These are phyloP conservation scores for Chrysophaeum taylorii DNA, from an alignment of 352 stramenopile species.

Conservation along the genomic window DNA sequence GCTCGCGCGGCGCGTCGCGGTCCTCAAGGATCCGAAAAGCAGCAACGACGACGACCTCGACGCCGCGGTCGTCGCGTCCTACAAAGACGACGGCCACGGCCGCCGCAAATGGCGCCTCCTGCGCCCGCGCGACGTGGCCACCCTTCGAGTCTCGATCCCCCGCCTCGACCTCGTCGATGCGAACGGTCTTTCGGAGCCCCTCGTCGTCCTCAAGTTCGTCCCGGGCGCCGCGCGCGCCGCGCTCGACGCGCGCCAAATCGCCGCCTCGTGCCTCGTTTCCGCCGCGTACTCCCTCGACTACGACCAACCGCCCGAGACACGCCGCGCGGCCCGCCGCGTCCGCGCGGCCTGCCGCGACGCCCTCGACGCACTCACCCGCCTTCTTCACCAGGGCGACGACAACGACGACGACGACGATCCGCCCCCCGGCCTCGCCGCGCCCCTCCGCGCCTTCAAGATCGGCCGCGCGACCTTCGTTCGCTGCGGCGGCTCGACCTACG, in stretches of 20 bases:
- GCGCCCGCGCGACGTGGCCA: neutral
- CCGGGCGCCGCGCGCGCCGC: neutral
- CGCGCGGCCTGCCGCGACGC: slow-evolving; percentile 4
- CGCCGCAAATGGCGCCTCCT: too few relatives aligned
- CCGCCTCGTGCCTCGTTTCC: neutral
- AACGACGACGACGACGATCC: too few relatives aligned
- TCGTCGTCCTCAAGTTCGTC: neutral
- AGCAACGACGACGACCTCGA: neutral
- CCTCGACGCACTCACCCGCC: too few relatives aligned
- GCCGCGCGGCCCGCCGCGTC: neutral
- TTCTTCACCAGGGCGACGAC: too few relatives aligned
- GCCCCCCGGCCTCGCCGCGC: too few relatives aligned
- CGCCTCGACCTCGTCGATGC: neutral
- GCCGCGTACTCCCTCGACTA: neutral
- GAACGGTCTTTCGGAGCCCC: neutral
- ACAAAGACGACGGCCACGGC: too few relatives aligned
- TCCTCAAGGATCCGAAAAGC: too few relatives aligned
- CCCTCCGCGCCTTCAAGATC: too few relatives aligned
- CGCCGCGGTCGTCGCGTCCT: too few relatives aligned
- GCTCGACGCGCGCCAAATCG: neutral
- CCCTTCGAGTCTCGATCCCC: neutral
- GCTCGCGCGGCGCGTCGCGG: neutral
- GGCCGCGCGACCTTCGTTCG: neutral
- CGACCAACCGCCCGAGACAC: neutral
- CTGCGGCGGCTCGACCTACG: neutral